Conservation (phyloP, 2,329 filamentous ascomycete species). For the Cladophialophora carrionii region DNA sequence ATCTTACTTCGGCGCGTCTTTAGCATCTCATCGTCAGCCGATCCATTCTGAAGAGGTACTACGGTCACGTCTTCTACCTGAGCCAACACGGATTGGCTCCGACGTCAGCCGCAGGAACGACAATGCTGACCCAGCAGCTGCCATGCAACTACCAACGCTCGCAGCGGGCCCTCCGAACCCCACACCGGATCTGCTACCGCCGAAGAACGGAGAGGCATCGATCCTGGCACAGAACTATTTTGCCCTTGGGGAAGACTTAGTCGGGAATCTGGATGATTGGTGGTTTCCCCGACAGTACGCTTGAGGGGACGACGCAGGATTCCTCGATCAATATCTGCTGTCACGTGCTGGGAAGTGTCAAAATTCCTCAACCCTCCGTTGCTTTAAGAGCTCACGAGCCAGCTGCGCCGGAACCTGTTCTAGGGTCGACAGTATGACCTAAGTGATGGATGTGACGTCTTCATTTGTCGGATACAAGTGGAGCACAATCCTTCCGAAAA, state of each 20-base stretch:
- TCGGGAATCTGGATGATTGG: slow-evolving; percentile 46
- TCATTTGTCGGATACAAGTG: background rate
- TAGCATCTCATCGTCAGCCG: slow-evolving; percentile 41
- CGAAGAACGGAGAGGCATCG: slow-evolving; percentile 48
- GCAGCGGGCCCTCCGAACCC: background rate
- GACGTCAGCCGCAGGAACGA: slow-evolving; percentile 27
- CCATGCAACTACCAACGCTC: background rate
- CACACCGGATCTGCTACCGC: background rate
- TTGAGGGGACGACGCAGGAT: background rate
- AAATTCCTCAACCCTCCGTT: background rate
- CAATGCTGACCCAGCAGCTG: slow-evolving; percentile 6
- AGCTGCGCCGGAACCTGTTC: background rate
- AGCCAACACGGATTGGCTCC: slow-evolving; percentile 48
- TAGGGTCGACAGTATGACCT: background rate
- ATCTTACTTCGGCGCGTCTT: slow-evolving; percentile 49
- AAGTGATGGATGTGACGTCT: background rate
- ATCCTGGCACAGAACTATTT: slow-evolving; percentile 56
- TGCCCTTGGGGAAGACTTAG: slow-evolving; percentile 50
- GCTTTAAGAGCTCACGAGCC: background rate
- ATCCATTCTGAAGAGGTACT: slow-evolving; percentile 46
- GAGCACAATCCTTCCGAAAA: background rate
- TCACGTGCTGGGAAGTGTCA: background rate
- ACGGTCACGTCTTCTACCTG: slow-evolving; percentile 50
- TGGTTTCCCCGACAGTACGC: slow-evolving; percentile 28
- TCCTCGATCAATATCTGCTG: background rate